Evolutionary conservation across 1,284 basidiomycete species (phyloP).

Genomic region (Wallemia hederae): DNA sequence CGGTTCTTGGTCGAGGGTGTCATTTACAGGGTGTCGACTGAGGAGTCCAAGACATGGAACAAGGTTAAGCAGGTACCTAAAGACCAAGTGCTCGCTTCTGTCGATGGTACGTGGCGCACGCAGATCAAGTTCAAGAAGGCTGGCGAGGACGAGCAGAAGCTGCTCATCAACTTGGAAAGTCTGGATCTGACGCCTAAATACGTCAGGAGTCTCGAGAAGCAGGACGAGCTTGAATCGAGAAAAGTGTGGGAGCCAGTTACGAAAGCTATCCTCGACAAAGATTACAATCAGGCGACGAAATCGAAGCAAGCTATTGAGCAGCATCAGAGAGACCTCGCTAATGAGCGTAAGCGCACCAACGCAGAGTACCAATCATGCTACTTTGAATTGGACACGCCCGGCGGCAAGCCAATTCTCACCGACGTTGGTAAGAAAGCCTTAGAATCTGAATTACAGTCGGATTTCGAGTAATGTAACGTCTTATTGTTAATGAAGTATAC

Average conservation of each 20-base stretch:
- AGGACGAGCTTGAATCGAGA: conserved; percentile 52
- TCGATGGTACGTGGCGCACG: conserved; percentile 72
- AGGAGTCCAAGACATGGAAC: conserved; percentile 34
- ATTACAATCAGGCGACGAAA: conserved; percentile 62
- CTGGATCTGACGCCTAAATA: conserved; percentile 50
- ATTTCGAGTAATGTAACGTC: neutral
- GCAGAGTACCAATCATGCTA: conserved; percentile 43
- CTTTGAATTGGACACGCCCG: conserved; percentile 40
- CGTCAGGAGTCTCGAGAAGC: conserved; percentile 51
- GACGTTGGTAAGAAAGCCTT: conserved; percentile 15
- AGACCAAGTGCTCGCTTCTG: conserved; percentile 40
- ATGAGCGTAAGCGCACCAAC: conserved; percentile 47
- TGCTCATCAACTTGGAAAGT: conserved; percentile 41
- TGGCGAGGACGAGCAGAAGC: conserved; percentile 22
- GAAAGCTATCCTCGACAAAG: conserved; percentile 38
- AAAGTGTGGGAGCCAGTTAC: conserved; percentile 39
- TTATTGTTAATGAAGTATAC: neutral
- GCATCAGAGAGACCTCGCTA: conserved; percentile 54
- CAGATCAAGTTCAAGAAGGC: conserved; percentile 50
- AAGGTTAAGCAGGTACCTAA: conserved; percentile 69
- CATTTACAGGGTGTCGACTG: conserved; percentile 48
- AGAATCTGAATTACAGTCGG: conserved; percentile 11
- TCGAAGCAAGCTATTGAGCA: conserved; percentile 71
- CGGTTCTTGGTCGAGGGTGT: conserved; percentile 71
- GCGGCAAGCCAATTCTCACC: conserved; percentile 46